These are phyloP conservation scores for Malus hybrid DNA, from an alignment of 331 rosid genomes.

Conservation along the genomic window DNA sequence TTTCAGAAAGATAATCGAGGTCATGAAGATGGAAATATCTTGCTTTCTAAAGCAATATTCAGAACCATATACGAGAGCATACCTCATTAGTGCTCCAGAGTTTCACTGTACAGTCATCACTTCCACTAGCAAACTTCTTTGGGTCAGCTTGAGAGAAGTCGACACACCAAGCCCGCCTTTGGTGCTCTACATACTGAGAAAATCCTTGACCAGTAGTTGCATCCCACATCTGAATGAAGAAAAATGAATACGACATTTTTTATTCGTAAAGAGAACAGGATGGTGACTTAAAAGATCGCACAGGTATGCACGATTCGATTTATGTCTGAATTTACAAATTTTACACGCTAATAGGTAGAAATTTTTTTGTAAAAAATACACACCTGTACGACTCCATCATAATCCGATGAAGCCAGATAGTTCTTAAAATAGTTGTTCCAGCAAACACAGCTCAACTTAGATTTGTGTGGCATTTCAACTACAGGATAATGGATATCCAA, in stretches of 20 bases:
- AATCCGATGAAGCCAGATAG: constrained; percentile 63
- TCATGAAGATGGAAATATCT: too few relatives aligned
- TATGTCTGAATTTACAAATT: not conserved
- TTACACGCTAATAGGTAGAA: not conserved
- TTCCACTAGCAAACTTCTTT: constrained; percentile 70
- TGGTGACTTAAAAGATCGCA: not conserved
- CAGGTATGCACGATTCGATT: not conserved
- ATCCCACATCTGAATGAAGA: constrained; percentile 61
- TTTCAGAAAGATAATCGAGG: not conserved
- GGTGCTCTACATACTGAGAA: constrained; percentile 51
- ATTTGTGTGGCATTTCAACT: constrained; percentile 61
- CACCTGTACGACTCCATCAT: constrained; percentile 78
- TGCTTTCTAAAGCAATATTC: not conserved
- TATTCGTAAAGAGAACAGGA: constrained; percentile 1
- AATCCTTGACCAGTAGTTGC: constrained; percentile 49
- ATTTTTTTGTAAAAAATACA: constrained; percentile 19
- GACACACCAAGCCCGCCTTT: constrained; percentile 72
- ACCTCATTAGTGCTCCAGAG: constrained; percentile 63
- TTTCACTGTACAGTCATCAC: constrained; percentile 68
- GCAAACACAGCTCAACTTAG: constrained; percentile 58
- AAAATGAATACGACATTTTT: constrained; percentile 10
- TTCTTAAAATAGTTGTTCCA: constrained; percentile 62
- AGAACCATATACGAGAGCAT: constrained; percentile 4
- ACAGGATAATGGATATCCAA: constrained; percentile 57
- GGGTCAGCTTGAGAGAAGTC: constrained; percentile 59